These are phyloP conservation scores for Coleophoma cylindrospora DNA, from an alignment of 2,329 filamentous ascomycete genomes.

Conservation along the genomic window DNA sequence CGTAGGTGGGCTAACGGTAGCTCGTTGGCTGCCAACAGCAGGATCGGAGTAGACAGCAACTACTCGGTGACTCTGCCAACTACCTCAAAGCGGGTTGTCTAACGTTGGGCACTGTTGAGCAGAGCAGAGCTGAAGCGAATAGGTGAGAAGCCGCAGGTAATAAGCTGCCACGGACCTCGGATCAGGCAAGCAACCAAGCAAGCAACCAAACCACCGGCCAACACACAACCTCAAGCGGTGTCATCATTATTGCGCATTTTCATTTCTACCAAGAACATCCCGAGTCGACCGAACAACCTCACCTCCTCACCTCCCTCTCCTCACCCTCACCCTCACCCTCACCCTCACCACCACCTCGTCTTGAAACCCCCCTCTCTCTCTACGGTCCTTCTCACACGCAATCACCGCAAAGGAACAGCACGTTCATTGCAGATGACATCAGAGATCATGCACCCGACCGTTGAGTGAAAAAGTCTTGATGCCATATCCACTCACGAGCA, in stretches of 20 bases:
- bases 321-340: not conserved
- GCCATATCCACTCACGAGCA: constrained; percentile 1
- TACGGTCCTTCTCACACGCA: not conserved
- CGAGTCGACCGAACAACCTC: not conserved
- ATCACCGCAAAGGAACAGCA: not conserved
- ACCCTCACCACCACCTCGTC: not conserved
- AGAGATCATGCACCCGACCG: constrained; percentile 12
- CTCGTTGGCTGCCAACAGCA: too few relatives aligned
- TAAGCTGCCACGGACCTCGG: too few relatives aligned
- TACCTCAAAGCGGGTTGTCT: too few relatives aligned
- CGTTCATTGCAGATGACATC: constrained; percentile 13
- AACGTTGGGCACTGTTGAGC: too few relatives aligned
- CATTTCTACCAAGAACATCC: not conserved
- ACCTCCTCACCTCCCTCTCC: not conserved
- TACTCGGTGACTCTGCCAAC: too few relatives aligned
- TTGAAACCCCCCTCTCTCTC: not conserved
- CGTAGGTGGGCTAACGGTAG: too few relatives aligned
- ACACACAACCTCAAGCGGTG: not conserved
- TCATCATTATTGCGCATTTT: too few relatives aligned
- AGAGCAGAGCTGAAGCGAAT: too few relatives aligned
- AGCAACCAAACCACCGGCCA: not conserved
- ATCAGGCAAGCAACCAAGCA: not conserved
- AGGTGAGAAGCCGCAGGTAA: too few relatives aligned
- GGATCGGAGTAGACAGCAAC: too few relatives aligned
- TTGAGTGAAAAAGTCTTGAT: constrained; percentile 12